Evolutionary conservation across 2,329 filamentous ascomycete species (phyloP).

Genomic region (Xenoacremonium recifei): DNA sequence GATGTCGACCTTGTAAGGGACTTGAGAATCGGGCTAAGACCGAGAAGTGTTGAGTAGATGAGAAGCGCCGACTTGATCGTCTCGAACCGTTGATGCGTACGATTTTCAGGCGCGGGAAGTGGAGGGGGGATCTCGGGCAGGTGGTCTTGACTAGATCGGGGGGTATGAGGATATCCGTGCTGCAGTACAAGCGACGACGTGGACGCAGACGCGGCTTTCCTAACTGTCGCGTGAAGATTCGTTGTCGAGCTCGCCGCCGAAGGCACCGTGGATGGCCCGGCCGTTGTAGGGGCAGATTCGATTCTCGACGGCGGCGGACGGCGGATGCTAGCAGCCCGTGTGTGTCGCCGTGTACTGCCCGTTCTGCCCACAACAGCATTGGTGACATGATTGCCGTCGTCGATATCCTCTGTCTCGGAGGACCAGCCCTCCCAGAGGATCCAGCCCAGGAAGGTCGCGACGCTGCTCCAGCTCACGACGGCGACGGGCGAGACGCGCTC

Average conservation of each 20-base stretch:
- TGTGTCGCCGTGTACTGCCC: conserved; percentile 32
- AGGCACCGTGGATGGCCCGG: conserved; percentile 22
- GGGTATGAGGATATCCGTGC: conserved; percentile 22
- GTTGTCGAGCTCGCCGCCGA: conserved; percentile 46
- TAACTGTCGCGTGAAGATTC: conserved; percentile 34
- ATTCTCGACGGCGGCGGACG: conserved; percentile 30
- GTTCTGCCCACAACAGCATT: conserved; percentile 33
- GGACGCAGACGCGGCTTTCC: conserved; percentile 53
- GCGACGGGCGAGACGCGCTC: conserved; percentile 86
- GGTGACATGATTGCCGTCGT: conserved; percentile 38
- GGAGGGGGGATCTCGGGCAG: conserved; percentile 27
- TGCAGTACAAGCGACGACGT: conserved; percentile 49
- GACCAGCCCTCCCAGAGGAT: conserved; percentile 90
- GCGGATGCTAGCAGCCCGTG: conserved; percentile 37
- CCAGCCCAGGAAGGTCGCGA: conserved; percentile 85
- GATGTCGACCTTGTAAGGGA: conserved; percentile 93
- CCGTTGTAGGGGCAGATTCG: conserved; percentile 25
- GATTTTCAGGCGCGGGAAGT: conserved; percentile 35
- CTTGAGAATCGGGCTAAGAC: conserved; percentile 91
- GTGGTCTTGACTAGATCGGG: conserved; percentile 29
- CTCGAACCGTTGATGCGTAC: conserved; percentile 57
- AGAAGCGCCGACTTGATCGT: conserved; percentile 90
- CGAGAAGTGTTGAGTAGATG: conserved; percentile 89
- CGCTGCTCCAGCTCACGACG: conserved; percentile 80
- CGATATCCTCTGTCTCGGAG: conserved; percentile 61